Percentiles rank a stretch among this genome's conserved stretches.
Conservation (phyloP, 1,284 basidiomycete genomes). For the Ceratobasidium sp. region DNA sequence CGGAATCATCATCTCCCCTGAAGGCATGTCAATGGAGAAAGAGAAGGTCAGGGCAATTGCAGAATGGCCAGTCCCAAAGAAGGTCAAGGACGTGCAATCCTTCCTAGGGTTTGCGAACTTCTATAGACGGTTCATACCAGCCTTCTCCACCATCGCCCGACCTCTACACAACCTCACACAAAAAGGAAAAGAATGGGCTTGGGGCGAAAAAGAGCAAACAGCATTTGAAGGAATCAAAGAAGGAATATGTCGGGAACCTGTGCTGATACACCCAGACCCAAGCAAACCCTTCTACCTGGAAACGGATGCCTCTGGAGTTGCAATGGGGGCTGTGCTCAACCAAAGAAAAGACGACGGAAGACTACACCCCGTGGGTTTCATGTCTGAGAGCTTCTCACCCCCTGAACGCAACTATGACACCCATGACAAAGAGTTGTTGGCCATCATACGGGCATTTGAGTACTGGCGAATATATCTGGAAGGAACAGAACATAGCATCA, state of each 20-base stretch:
- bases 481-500: slow-evolving; percentile 50
- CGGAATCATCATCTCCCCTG: slow-evolving; percentile 52
- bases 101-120: slow-evolving; percentile 55
- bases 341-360: slow-evolving; percentile 35
- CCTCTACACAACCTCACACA: slow-evolving; percentile 49
- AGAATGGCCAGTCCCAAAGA: slow-evolving; percentile 56
- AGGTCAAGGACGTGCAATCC: slow-evolving; percentile 51
- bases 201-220: slow-evolving; percentile 38
- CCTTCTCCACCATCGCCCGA: slow-evolving; percentile 48
- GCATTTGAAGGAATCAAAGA: slow-evolving; percentile 51
- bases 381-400: slow-evolving; percentile 32
- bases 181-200: slow-evolving; percentile 46
- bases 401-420: slow-evolving; percentile 54
- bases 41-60: slow-evolving; percentile 56
- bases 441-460: slow-evolving; percentile 34
- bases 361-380: slow-evolving; percentile 44
- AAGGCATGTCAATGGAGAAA: slow-evolving; percentile 57
- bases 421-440: slow-evolving; percentile 54
- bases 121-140: slow-evolving; percentile 52
- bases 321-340: slow-evolving; percentile 46
- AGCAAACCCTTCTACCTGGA: slow-evolving; percentile 31
- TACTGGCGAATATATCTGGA: slow-evolving; percentile 50
- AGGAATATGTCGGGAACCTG: slow-evolving; percentile 7
- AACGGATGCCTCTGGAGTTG: slow-evolving; percentile 29
- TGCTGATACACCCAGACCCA: slow-evolving; percentile 32